Evolutionary conservation across 768 basidiomycete species (phyloP).

Genomic region (Pleurotus pulmonarius): DNA sequence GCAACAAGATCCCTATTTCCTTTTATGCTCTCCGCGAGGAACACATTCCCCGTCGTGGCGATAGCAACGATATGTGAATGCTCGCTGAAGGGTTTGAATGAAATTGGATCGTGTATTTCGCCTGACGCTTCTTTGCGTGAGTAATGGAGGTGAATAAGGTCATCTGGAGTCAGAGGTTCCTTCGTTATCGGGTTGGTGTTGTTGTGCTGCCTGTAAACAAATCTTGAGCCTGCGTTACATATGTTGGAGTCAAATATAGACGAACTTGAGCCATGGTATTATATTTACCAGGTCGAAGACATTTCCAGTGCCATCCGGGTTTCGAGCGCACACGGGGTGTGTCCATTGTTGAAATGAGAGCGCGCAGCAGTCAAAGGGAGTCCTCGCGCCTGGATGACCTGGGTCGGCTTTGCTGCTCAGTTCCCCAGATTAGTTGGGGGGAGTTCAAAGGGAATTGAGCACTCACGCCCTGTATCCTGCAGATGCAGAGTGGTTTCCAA

Average conservation of each 20-base stretch:
- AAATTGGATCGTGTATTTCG: constrained; percentile 92
- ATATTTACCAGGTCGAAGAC: constrained; percentile 93
- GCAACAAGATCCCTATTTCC: constrained; percentile 83
- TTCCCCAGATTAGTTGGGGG: constrained; percentile 10
- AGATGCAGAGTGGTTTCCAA: constrained; percentile 81
- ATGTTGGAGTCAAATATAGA: constrained; percentile 8
- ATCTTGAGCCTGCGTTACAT: neutral
- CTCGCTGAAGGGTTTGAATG: constrained; percentile 95
- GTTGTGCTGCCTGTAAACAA: constrained; percentile 63
- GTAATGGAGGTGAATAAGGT: constrained; percentile 79
- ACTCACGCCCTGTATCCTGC: constrained; percentile 67
- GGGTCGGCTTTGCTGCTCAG: constrained; percentile 59
- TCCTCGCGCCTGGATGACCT: constrained; percentile 58
- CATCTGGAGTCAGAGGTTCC: constrained; percentile 62
- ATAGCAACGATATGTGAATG: constrained; percentile 95
- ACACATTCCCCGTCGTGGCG: constrained; percentile 89
- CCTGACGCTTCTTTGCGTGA: constrained; percentile 78
- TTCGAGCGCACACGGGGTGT: constrained; percentile 85
- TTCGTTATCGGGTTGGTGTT: constrained; percentile 79
- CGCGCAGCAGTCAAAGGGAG: constrained; percentile 89
- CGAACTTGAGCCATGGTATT: constrained; percentile 90
- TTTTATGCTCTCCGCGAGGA: constrained; percentile 85
- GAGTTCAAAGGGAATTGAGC: constrained; percentile 5
- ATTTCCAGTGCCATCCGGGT: constrained; percentile 70
- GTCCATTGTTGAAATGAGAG: constrained; percentile 87